Conservation (phyloP, 2,329 filamentous ascomycete genomes). For the Talaromyces atroroseus region DNA sequence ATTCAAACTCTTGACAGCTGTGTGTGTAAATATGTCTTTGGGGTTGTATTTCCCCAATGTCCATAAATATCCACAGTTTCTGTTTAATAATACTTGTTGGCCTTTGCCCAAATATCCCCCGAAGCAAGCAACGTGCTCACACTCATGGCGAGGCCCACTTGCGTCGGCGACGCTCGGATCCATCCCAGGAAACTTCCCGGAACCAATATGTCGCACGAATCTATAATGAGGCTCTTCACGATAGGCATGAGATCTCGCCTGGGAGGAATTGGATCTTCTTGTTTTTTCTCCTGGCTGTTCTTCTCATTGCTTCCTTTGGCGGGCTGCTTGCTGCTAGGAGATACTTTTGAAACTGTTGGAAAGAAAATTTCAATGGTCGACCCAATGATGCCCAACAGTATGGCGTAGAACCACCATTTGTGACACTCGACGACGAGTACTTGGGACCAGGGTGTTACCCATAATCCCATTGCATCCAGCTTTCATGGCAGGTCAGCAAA, state of each 20-base stretch:
- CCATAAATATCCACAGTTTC: too few relatives aligned
- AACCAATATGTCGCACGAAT: conserved; percentile 58
- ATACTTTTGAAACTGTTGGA: conserved; percentile 15
- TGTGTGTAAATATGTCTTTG: too few relatives aligned
- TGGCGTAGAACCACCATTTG: conserved; percentile 63
- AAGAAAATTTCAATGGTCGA: conserved; percentile 25
- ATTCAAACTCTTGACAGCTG: neutral
- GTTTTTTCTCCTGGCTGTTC: conserved; percentile 18
- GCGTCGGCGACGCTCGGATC: conserved; percentile 48
- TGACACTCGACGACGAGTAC: conserved; percentile 55
- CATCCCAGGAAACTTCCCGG: conserved; percentile 59
- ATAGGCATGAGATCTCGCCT: conserved; percentile 24
- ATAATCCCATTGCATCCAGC: conserved; percentile 49
- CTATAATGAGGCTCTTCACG: conserved; percentile 48
- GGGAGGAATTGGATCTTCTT: neutral
- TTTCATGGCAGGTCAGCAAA: too few relatives aligned
- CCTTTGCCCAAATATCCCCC: conserved; percentile 53
- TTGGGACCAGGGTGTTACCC: conserved; percentile 38
- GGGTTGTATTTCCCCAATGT: too few relatives aligned
- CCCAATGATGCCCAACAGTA: conserved; percentile 48
- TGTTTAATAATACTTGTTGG: neutral
- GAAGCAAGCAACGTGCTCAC: conserved; percentile 58
- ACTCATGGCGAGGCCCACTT: conserved; percentile 56
- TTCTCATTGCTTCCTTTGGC: conserved; percentile 18
- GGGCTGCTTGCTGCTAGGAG: neutral